Evolutionary conservation across 108 stramenopile genomes (phyloP), one percentile per base, ranked within the genome.

Genomic region (Stephanodiscus triporus): DNA sequence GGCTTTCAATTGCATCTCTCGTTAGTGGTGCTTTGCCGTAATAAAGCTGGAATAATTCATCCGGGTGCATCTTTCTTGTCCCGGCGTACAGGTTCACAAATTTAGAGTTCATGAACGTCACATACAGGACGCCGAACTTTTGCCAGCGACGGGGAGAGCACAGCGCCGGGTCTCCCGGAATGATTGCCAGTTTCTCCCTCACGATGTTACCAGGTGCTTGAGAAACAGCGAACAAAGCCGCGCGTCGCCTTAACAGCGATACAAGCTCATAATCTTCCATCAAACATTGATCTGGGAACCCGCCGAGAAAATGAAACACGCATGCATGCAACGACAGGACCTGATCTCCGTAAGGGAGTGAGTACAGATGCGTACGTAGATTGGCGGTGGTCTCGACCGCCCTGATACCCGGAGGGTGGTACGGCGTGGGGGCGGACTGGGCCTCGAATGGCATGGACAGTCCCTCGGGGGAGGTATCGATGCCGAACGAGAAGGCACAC

Each of bases 201-300:
- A 48, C 70, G 32, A 16, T 54, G 40, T 9, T n/a, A 36, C 60
- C 36, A 10, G 60, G n/a, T 22, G 20, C 9, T 8, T 38, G 19
- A 40, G 54, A 30, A 20, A 10, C 26, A 19, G 24, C 57, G 40
- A 74, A 62, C 67, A 88, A 58, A 24, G 82, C 78, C 32, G 83
- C 68, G 9, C 94, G 83, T 38, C 68, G 70, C 45, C 94, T 82
- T 43, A 95, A 38, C 65, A 89, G 63, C 5, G 82, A 80, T 16
- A 96, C 81, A 51, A 96, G 62, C 55, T 91, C 95, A 67, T 88
- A 96, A 77, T 96, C 96, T 73, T 96, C 96, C 92, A 96, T 92
- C 11, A 96, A 49, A 38, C 88, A 87, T 69, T 93, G 89, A 62
- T 92, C 83, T 9, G 93, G 96, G 72, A 87, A 95, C 20, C 96